These are phyloP conservation scores for Jacaranda mimosifolia DNA, from an alignment of 257 asterid species.

Conservation along the genomic window DNA sequence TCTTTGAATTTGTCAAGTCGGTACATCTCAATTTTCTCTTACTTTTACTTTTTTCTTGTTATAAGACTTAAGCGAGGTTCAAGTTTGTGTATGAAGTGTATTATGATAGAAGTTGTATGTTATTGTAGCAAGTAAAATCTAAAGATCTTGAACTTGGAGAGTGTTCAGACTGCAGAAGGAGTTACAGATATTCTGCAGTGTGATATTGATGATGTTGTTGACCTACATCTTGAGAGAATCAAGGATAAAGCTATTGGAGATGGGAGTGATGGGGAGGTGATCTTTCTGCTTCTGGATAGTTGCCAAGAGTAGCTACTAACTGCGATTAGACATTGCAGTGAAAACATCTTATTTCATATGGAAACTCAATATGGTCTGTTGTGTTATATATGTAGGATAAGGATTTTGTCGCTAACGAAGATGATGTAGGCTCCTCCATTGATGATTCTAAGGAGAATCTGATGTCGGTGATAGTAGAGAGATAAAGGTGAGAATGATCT, in stretches of 20 bases:
- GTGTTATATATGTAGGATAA: constrained; percentile 60
- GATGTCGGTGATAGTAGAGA: too few relatives aligned
- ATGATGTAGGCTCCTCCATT: constrained; percentile 93
- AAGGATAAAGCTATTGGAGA: constrained; percentile 76
- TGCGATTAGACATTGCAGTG: neutral
- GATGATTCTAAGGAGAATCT: constrained; percentile 89
- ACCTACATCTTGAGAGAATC: constrained; percentile 87
- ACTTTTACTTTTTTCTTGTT: constrained; percentile 1
- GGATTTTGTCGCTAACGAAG: constrained; percentile 78
- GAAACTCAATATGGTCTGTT: neutral
- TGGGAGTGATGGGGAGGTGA: constrained; percentile 85
- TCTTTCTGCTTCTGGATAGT: neutral
- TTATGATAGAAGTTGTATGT: constrained; percentile 19
- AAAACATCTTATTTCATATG: neutral
- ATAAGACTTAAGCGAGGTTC: constrained; percentile 14
- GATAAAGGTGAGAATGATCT: constrained; percentile 59
- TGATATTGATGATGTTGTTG: constrained; percentile 78
- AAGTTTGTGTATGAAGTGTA: constrained; percentile 19
- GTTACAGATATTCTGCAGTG: constrained; percentile 66
- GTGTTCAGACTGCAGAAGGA: constrained; percentile 55
- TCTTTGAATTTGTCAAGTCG: constrained; percentile 76
- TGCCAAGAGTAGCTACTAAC: constrained; percentile 10
- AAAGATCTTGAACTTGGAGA: constrained; percentile 78
- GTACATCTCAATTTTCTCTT: constrained; percentile 36
- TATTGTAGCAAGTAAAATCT: constrained; percentile 75